Percentiles rank a stretch among this genome's conserved stretches.
phyloP scores from a whole-genome alignment of 371 early-diverging fungal species.

The Mucor lusitanicus region DNA sequence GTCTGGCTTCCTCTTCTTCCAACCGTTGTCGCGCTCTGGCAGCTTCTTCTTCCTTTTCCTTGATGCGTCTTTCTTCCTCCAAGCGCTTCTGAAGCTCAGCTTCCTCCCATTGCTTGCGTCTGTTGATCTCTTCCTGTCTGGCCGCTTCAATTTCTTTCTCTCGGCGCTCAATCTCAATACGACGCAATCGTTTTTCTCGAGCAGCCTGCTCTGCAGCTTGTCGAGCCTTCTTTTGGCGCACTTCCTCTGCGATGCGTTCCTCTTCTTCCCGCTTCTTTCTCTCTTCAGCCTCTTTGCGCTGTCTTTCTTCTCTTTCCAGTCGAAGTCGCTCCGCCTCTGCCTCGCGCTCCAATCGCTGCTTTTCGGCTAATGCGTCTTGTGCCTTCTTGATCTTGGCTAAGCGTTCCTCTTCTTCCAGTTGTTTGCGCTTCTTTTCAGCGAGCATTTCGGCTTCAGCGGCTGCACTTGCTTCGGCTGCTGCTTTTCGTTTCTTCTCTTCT shows the following conservation, averaged over 20 bases:
- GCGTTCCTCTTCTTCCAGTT: conserved; percentile 29
- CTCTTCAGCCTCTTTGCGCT: conserved; percentile 21
- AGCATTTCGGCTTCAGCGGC: conserved; percentile 29
- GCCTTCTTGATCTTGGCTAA: conserved; percentile 11
- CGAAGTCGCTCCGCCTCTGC: conserved; percentile 18
- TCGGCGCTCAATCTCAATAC: conserved; percentile 32
- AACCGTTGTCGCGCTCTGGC: background rate
- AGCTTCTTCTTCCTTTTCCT: conserved; percentile 21
- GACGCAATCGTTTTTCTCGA: conserved; percentile 34
- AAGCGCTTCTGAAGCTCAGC: conserved; percentile 19
- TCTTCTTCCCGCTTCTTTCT: conserved; percentile 31
- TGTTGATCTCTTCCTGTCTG: conserved; percentile 28
- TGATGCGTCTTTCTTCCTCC: conserved; percentile 12
- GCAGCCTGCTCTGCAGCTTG: conserved; percentile 48
- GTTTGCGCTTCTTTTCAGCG: conserved; percentile 25
- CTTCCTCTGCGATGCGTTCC: conserved; percentile 33
- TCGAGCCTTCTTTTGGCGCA: conserved; percentile 31
- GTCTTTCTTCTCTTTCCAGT: conserved; percentile 20
- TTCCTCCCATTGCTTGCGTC: conserved; percentile 38
- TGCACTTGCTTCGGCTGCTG: conserved; percentile 25
- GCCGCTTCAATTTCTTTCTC: conserved; percentile 36
- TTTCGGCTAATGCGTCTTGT: conserved; percentile 21
- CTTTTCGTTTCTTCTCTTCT: conserved; percentile 20
- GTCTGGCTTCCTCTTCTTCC: conserved; percentile 14
- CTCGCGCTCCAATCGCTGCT: conserved; percentile 7